Evolutionary conservation across 768 basidiomycete genomes (phyloP).

Genomic region (Xerocomellus amylosporus): DNA sequence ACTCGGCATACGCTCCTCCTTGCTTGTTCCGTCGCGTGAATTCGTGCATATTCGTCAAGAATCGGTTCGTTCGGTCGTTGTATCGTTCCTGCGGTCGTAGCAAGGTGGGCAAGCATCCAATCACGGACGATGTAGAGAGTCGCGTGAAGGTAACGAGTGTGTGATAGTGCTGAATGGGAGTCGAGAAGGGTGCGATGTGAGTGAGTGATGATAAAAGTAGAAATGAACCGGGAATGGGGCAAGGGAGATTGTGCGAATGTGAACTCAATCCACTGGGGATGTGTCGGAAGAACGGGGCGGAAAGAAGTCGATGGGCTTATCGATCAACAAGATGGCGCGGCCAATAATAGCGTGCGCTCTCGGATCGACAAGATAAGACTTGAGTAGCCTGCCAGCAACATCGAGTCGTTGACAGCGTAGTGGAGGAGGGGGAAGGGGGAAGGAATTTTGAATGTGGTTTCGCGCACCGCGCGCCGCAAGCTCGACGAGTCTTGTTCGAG

Average conservation of each 20-base stretch:
- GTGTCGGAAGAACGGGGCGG: constrained; percentile 23
- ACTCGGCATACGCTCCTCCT: constrained; percentile 22
- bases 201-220: constrained; percentile 21
- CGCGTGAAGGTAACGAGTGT: constrained; percentile 18
- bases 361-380: constrained; percentile 34
- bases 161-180: constrained; percentile 20
- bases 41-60: constrained; percentile 38
- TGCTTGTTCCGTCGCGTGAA: constrained; percentile 29
- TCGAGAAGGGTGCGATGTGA: constrained; percentile 20
- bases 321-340: constrained; percentile 45
- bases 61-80: constrained; percentile 34
- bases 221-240: constrained; percentile 14
- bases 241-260: constrained; percentile 27
- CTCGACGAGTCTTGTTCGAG: constrained; percentile 26
- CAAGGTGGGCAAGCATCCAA: constrained; percentile 26
- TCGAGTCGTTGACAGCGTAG: constrained; percentile 37
- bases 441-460: constrained; percentile 23
- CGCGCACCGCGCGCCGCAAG: constrained; percentile 31
- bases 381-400: constrained; percentile 36
- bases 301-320: constrained; percentile 35
- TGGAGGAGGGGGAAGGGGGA: constrained; percentile 8
- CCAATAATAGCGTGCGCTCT: constrained; percentile 28
- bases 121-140: constrained; percentile 9
- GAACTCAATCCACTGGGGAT: constrained; percentile 30
- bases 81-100: constrained; percentile 33